Conservation (phyloP, 208 protist species). For the Trichomonas tenax region DNA sequence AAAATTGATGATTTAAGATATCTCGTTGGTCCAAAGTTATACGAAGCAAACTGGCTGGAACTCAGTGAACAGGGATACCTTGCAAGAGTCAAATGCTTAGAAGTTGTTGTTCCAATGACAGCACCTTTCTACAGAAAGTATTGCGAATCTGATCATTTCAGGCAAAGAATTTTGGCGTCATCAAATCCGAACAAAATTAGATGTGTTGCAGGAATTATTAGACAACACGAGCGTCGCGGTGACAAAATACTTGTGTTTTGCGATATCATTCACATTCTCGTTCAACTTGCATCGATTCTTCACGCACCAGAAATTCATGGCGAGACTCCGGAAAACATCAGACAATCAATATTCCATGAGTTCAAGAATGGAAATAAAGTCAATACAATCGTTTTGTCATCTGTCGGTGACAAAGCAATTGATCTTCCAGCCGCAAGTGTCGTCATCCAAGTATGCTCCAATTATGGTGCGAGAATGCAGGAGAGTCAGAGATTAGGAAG, state of each 20-base stretch:
- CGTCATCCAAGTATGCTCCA: constrained; percentile 84
- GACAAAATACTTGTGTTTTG: constrained; percentile 88
- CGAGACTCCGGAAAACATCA: constrained; percentile 56
- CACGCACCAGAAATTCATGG: constrained; percentile 63
- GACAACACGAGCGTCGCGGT: constrained; percentile 63
- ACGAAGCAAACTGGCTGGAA: constrained; percentile 86
- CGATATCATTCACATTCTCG: constrained; percentile 83
- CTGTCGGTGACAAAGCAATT: constrained; percentile 50
- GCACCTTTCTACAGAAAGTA: constrained; percentile 67
- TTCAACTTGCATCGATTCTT: constrained; percentile 61
- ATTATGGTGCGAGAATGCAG: constrained; percentile 70
- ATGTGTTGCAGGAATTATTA: constrained; percentile 66
- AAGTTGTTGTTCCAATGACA: constrained; percentile 91
- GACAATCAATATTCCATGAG: neutral
- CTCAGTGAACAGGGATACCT: constrained; percentile 72
- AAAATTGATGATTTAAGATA: constrained; percentile 87
- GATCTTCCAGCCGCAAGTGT: constrained; percentile 91
- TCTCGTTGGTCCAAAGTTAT: constrained; percentile 92
- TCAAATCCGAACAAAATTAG: constrained; percentile 73
- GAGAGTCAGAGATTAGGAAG: constrained; percentile 78
- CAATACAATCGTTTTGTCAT: constrained; percentile 84
- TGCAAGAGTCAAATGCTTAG: constrained; percentile 85
- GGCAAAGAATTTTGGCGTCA: neutral
- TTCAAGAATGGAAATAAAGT: constrained; percentile 25
- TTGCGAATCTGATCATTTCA: neutral